Percentiles rank a stretch among this genome's conserved stretches.
Evolutionary conservation across 306 rosid species (phyloP).

Genomic region (Sicyos edulis): DNA sequence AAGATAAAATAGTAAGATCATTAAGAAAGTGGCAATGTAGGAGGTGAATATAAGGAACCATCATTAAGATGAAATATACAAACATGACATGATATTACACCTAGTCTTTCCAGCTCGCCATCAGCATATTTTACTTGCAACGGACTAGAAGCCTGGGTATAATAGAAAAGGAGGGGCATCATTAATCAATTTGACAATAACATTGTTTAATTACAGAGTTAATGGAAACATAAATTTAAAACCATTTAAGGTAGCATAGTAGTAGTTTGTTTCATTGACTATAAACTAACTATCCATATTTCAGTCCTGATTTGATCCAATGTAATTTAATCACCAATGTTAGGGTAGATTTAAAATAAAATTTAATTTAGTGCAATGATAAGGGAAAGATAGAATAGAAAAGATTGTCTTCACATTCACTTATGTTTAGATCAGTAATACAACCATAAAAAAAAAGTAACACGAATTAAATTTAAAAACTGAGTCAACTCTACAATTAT

Average conservation of each 20-base stretch:
- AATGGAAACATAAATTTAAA: slow-evolving; percentile 17
- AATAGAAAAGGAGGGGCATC: slow-evolving; percentile 29
- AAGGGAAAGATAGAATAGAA: slow-evolving; percentile 31
- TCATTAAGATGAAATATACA: slow-evolving; percentile 20
- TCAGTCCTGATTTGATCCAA: not conserved
- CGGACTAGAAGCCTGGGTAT: slow-evolving; percentile 92
- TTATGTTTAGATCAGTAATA: too few relatives aligned
- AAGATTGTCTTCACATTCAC: slow-evolving; percentile 22
- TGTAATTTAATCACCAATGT: not conserved
- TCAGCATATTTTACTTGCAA: slow-evolving; percentile 99
- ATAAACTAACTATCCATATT: not conserved
- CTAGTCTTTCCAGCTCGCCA: slow-evolving; percentile 98
- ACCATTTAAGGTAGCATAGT: not conserved
- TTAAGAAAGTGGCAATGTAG: not conserved
- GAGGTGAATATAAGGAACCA: not conserved
- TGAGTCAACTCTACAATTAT: too few relatives aligned
- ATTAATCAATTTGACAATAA: slow-evolving; percentile 28
- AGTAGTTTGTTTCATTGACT: not conserved
- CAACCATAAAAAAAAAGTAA: too few relatives aligned
- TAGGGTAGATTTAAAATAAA: not conserved
- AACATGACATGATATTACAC: slow-evolving; percentile 35
- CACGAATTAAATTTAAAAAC: too few relatives aligned
- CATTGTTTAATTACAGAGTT: slow-evolving; percentile 20
- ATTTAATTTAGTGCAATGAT: slow-evolving; percentile 9
- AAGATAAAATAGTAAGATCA: slow-evolving; percentile 8